Evolutionary conservation across 257 asterid genomes (phyloP).

Genomic region (Henckelia pumila): DNA sequence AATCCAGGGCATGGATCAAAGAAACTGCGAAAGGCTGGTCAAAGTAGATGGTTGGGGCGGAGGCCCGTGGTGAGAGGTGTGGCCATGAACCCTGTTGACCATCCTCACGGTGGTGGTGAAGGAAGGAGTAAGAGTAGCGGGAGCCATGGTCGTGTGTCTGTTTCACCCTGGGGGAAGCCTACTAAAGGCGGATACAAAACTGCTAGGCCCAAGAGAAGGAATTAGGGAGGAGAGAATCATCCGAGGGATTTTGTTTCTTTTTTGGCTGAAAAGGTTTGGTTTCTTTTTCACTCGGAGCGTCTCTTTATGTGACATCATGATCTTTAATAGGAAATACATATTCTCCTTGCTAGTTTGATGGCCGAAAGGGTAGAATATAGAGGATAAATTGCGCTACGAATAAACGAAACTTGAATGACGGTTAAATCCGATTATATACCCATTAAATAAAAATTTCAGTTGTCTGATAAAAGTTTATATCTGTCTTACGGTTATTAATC

Average conservation of each 20-base stretch:
- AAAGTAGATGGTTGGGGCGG: constrained; percentile 71
- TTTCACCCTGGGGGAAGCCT: constrained; percentile 89
- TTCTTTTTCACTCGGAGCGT: background rate
- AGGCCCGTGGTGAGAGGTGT: constrained; percentile 87
- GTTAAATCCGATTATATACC: too few relatives aligned
- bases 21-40: constrained; percentile 84
- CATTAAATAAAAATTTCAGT: too few relatives aligned
- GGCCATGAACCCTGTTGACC: constrained; percentile 88
- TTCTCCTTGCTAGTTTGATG: too few relatives aligned
- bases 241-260: background rate
- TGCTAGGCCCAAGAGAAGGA: constrained; percentile 60
- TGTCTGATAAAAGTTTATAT: too few relatives aligned
- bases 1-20: constrained; percentile 56
- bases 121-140: constrained; percentile 93
- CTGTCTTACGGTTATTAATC: too few relatives aligned
- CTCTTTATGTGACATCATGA: background rate
- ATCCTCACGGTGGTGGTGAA: constrained; percentile 95
- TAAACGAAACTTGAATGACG: too few relatives aligned
- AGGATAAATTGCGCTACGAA: too few relatives aligned
- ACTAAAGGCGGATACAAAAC: constrained; percentile 86
- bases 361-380: too few relatives aligned
- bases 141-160: constrained; percentile 53
- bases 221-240: constrained; percentile 24
- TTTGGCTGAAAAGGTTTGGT: background rate
- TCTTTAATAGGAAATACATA: too few relatives aligned